Evolutionary conservation across 1,284 basidiomycete genomes (phyloP).

Genomic region (Xanthoconium separans): DNA sequence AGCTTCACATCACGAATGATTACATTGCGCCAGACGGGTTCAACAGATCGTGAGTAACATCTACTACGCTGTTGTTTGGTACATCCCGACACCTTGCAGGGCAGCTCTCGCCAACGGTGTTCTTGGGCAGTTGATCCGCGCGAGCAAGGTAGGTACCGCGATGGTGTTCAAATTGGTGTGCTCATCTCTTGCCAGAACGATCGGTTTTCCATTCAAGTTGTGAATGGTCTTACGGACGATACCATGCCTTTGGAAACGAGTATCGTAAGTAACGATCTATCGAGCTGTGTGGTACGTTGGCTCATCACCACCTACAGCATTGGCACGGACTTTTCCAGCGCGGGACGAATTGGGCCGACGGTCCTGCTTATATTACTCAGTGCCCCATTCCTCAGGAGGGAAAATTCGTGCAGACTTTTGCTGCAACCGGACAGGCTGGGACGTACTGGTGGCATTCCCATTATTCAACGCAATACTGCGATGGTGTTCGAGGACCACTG

Average conservation of each 20-base stretch:
- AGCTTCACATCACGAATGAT: conserved; percentile 25
- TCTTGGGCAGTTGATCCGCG: conserved; percentile 26
- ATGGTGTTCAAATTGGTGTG: not conserved
- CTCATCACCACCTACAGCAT: conserved; percentile 21
- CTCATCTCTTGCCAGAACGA: conserved; percentile 11
- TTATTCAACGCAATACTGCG: conserved; percentile 37
- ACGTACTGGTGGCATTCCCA: conserved; percentile 38
- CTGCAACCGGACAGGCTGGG: conserved; percentile 20
- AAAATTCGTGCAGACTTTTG: conserved; percentile 26
- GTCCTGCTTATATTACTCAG: conserved; percentile 34
- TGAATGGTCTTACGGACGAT: conserved; percentile 31
- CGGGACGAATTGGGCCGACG: conserved; percentile 34
- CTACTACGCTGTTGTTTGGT: not conserved
- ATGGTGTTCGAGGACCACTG: conserved; percentile 43
- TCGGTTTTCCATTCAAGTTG: conserved; percentile 22
- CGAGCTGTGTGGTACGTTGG: not conserved
- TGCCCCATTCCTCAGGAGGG: conserved; percentile 27
- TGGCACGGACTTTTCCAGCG: conserved; percentile 33
- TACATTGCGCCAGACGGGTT: conserved; percentile 37
- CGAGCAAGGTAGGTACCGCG: conserved; percentile 13
- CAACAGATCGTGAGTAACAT: conserved; percentile 29
- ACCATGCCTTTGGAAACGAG: conserved; percentile 28
- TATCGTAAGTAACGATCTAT: conserved; percentile 22
- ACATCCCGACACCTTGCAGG: conserved; percentile 9
- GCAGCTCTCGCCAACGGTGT: conserved; percentile 22